Base-by-base conservation (phyloP, 176 grass and related monocot species). In the Ensete ventricosum region DNA sequence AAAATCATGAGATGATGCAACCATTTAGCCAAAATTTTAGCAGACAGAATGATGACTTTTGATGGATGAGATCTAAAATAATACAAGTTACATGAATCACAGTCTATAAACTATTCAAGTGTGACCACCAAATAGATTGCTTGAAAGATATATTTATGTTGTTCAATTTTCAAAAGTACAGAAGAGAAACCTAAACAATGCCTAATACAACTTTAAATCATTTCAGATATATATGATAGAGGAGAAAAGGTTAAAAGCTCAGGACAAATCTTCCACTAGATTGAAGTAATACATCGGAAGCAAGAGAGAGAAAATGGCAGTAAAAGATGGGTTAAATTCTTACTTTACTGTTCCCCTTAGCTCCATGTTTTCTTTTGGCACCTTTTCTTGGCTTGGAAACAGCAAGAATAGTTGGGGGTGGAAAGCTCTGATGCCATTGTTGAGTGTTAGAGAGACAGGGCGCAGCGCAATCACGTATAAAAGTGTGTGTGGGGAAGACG, bases 331-430 rank as follows among this genome's bases (percentile, higher is more conserved):
- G 2, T 8, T 9, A 19, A 69, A 50, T 69, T 34, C 20, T 22
- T 50, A 13, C 10, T 67, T 12, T 69, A n/a, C 5, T 50, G 17
- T 50, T 50, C 17, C 66, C 21, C 1, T 10, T 19, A 20, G 67
- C 67, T n/a, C 50, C 12, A 10, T n/a, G 17, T 11, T 70, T 51
- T 70, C 9, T 70, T 70, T 52, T 51, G 67, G 67, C 48, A 70
- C 14, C 16, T 52, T 70, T 70, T 70, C 67, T 52, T 70, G 50
- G 67, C 67, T 51, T 11, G 9, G 9, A 48, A 70, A 70, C 67
- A 21, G 67, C 67, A 70, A 51, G 67, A 70, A 70, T 70, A 48
- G 67, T 70, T 34, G 67, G 67, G 67, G 67, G 11, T 14, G 67
- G 17, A 20, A 70, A 70, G 48, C 20, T 50, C 67, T 70, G 34